phyloP scores from a whole-genome alignment of 2,329 filamentous ascomycete species.

The Sphaerulina musiva region DNA sequence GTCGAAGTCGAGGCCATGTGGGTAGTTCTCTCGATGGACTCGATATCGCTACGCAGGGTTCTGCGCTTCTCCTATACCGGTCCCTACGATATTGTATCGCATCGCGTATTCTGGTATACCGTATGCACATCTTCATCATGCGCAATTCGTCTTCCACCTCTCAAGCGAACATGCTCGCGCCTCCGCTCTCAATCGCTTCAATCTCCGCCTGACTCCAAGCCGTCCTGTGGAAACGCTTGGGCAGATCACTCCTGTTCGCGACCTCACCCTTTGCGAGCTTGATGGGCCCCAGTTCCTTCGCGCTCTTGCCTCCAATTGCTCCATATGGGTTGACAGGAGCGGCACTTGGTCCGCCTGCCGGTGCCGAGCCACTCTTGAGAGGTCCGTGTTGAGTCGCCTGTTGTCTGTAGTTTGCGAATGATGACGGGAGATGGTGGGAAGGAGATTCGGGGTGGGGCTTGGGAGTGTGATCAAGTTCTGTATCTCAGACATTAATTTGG shows the following conservation, averaged over 20 bases:
- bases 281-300: slow-evolving; percentile 66
- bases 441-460: slow-evolving; percentile 68
- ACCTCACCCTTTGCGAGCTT: slow-evolving; percentile 64
- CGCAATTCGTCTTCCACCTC: background rate
- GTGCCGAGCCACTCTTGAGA: slow-evolving; percentile 39
- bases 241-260: slow-evolving; percentile 87
- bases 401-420: slow-evolving; percentile 71
- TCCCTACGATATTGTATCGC: too few relatives aligned
- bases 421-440: slow-evolving; percentile 56
- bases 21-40: too few relatives aligned
- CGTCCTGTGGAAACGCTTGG: slow-evolving; percentile 69
- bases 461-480: slow-evolving; percentile 69
- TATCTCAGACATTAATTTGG: background rate
- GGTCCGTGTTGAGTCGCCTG: slow-evolving; percentile 73
- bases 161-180: slow-evolving; percentile 52
- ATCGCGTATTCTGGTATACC: too few relatives aligned
- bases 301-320: slow-evolving; percentile 55
- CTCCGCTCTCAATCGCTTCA: slow-evolving; percentile 89
- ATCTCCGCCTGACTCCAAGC: slow-evolving; percentile 78
- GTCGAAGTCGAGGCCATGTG: too few relatives aligned
- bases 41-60: too few relatives aligned
- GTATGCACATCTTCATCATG: too few relatives aligned
- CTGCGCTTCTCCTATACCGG: too few relatives aligned
- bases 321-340: slow-evolving; percentile 28
- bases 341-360: slow-evolving; percentile 11